Percentiles rank a stretch among this genome's conserved stretches.
Evolutionary conservation across 768 basidiomycete genomes (phyloP).

Genomic region (Rickenella mellea): DNA sequence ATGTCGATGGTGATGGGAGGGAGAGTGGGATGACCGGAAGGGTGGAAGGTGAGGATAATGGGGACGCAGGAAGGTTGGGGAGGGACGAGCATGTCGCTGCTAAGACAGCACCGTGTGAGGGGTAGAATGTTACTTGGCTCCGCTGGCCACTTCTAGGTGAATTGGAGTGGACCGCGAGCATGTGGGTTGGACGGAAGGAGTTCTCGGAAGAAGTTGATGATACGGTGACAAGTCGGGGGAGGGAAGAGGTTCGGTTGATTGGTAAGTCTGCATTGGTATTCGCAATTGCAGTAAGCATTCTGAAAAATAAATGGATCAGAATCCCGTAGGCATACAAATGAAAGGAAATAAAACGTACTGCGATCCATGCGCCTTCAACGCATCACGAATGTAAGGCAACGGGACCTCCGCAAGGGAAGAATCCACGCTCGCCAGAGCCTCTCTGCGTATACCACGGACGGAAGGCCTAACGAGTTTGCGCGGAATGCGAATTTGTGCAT

Average conservation of each 20-base stretch:
- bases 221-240: too few relatives aligned
- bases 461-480: slow-evolving; percentile 57
- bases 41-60: slow-evolving; percentile 4
- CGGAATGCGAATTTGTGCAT: slow-evolving; percentile 34
- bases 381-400: slow-evolving; percentile 52
- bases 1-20: slow-evolving; percentile 63
- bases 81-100: slow-evolving; percentile 52
- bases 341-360: slow-evolving; percentile 23
- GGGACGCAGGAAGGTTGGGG: slow-evolving; percentile 35
- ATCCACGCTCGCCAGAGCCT: slow-evolving; percentile 42
- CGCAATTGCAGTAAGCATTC: background rate
- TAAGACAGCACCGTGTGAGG: slow-evolving; percentile 53
- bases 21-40: slow-evolving; percentile 63
- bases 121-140: slow-evolving; percentile 41
- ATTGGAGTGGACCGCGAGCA: slow-evolving; percentile 42
- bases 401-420: slow-evolving; percentile 43
- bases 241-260: too few relatives aligned
- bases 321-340: background rate
- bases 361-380: slow-evolving; percentile 34
- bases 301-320: background rate
- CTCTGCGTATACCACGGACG: slow-evolving; percentile 45
- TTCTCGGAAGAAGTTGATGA: slow-evolving; percentile 16
- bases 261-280: too few relatives aligned
- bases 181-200: slow-evolving; percentile 37
- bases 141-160: slow-evolving; percentile 30